Evolutionary conservation across 2,329 filamentous ascomycete species (phyloP).

Genomic region (Parasarocladium wereldwijsianum): DNA sequence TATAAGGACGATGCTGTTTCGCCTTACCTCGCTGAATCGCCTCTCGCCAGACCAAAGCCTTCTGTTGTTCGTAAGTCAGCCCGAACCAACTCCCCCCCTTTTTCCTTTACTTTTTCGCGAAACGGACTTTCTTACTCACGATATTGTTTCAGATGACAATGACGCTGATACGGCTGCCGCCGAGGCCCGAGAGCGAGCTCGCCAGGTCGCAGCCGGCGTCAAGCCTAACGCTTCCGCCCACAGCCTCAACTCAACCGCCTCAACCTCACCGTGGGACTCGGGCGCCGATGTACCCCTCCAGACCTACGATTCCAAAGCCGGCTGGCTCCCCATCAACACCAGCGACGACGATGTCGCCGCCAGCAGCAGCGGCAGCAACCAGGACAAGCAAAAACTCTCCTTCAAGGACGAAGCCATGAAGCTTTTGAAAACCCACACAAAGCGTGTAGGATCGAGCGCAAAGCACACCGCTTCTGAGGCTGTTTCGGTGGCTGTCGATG

Average conservation of each 20-base stretch:
- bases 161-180: constrained; percentile 17
- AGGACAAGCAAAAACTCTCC: constrained; percentile 3
- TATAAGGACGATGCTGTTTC: no score
- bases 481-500: not conserved
- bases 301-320: constrained; percentile 10
- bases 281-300: constrained; percentile 19
- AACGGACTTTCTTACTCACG: not conserved
- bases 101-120: not conserved
- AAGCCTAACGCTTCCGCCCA: constrained; percentile 20
- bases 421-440: constrained; percentile 27
- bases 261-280: constrained; percentile 15
- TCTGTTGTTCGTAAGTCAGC: constrained; percentile 21
- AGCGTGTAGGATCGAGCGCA: no score
- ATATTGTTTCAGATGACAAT: not conserved
- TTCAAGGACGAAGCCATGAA: constrained; percentile 22
- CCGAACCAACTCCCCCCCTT: not conserved
- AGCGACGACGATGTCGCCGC: constrained; percentile 2
- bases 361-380: no score
- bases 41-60: constrained; percentile 18
- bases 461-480: constrained; percentile 6
- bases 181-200: constrained; percentile 28
- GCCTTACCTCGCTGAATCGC: constrained; percentile 7
- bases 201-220: constrained; percentile 25
- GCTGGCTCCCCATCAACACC: not conserved
- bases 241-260: constrained; percentile 22